phyloP scores from a whole-genome alignment of 139 green algal species.

The Tetraselmis chui region DNA sequence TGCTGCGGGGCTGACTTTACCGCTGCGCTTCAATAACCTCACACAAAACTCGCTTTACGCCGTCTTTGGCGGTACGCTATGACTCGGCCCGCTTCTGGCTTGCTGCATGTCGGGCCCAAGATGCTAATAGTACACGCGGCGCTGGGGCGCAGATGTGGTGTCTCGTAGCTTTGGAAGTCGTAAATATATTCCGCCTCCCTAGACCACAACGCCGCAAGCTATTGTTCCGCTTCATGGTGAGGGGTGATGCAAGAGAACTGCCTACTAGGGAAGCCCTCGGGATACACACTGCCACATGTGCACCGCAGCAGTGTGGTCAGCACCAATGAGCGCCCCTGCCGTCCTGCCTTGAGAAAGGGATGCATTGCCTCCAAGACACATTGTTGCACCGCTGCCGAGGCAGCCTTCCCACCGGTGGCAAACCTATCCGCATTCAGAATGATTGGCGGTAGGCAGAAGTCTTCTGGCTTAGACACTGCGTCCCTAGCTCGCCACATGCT shows the following conservation, averaged over 20 bases:
- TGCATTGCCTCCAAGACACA: not conserved
- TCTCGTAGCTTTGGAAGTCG: not conserved
- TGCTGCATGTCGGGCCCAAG: not conserved
- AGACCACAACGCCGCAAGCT: not conserved
- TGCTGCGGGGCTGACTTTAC: not conserved
- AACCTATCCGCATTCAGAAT: not conserved
- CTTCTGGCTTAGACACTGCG: too few species aligned
- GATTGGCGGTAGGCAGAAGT: not conserved
- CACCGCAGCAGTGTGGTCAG: not conserved
- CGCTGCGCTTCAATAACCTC: not conserved
- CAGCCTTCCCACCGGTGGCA: not conserved
- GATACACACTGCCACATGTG: not conserved
- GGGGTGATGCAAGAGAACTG: too few species aligned
- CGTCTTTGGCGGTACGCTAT: not conserved
- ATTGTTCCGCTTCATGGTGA: too few species aligned
- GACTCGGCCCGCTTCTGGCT: not conserved
- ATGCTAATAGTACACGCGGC: not conserved
- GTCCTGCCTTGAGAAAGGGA: not conserved
- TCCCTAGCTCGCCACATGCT: too few species aligned
- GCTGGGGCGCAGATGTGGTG: not conserved
- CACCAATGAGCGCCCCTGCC: not conserved
- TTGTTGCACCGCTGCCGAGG: not conserved
- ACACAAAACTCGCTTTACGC: not conserved
- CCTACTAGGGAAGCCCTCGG: too few species aligned
- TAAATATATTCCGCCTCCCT: not conserved